phyloP scores from a whole-genome alignment of 2,329 filamentous ascomycete species.

The Penicillium sp. region DNA sequence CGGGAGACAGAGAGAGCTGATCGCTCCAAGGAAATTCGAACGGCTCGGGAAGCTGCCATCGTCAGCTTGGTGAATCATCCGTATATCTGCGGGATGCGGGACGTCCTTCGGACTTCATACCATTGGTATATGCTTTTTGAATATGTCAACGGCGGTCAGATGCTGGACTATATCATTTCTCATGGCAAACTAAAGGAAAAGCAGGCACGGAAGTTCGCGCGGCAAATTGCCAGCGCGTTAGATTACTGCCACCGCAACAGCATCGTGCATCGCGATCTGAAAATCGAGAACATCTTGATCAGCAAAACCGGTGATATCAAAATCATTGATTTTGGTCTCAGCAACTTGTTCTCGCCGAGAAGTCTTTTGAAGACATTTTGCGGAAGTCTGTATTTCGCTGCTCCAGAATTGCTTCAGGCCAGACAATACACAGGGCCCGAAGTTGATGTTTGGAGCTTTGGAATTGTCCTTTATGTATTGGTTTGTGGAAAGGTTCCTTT shows the following conservation, averaged over 20 bases:
- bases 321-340: slow-evolving; percentile 97
- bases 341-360: slow-evolving; percentile 88
- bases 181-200: slow-evolving; percentile 98
- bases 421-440: slow-evolving; percentile 94
- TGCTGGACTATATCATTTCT: slow-evolving; percentile 99
- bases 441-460: slow-evolving; percentile 98
- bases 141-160: slow-evolving; percentile 97
- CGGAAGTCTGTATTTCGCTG: slow-evolving; percentile 95
- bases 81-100: slow-evolving; percentile 92
- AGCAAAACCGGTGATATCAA: slow-evolving; percentile 99
- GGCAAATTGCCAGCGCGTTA: slow-evolving; percentile 92
- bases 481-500: slow-evolving; percentile 98
- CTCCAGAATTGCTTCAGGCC: slow-evolving; percentile 89
- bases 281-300: slow-evolving; percentile 99
- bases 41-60: slow-evolving; percentile 91
- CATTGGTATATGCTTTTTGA: slow-evolving; percentile 99
- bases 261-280: slow-evolving; percentile 94
- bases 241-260: slow-evolving; percentile 98
- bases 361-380: slow-evolving; percentile 93
- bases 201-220: slow-evolving; percentile 93
- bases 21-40: slow-evolving; percentile 93
- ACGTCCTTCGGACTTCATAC: slow-evolving; percentile 92
- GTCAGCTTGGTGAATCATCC: slow-evolving; percentile 92
- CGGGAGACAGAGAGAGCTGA: slow-evolving; percentile 86
- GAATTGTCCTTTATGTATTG: slow-evolving; percentile 93